Conservation (phyloP, 2,329 filamentous ascomycete species). For the Alternaria rosae region DNA sequence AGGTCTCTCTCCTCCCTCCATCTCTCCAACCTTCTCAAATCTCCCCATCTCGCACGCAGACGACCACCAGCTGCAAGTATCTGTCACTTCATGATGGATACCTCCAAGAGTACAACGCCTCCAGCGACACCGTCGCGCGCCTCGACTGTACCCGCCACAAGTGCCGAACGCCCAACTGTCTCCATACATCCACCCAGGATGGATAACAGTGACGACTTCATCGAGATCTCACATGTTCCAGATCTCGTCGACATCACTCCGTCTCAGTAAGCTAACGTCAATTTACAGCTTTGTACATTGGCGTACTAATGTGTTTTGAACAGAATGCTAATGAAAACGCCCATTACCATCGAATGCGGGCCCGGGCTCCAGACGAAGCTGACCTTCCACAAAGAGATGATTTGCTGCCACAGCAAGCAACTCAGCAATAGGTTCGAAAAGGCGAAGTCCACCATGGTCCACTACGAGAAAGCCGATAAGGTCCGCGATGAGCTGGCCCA, state of each 20-base stretch:
- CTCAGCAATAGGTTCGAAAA: neutral
- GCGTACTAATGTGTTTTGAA: neutral
- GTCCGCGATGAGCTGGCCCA: neutral
- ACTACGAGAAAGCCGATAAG: conserved; percentile 1
- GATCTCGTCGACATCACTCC: neutral
- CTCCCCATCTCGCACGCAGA: neutral
- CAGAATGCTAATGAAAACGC: conserved; percentile 17
- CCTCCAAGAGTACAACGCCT: neutral
- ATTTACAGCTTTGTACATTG: too few species aligned
- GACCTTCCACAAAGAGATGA: conserved; percentile 16
- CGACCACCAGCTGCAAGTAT: neutral
- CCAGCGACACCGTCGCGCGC: neutral
- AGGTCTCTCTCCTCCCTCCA: neutral
- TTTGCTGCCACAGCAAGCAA: conserved; percentile 22
- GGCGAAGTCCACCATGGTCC: neutral
- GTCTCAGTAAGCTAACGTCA: neutral
- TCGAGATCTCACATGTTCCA: neutral
- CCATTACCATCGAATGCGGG: conserved; percentile 25
- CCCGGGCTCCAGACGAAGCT: conserved; percentile 4
- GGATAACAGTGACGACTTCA: neutral
- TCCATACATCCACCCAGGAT: neutral
- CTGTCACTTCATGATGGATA: neutral
- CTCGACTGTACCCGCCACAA: neutral
- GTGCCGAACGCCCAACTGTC: neutral
- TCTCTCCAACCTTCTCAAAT: neutral